A percentile compares a stretch with the other conserved stretches of the same genome.
These are phyloP conservation scores for Leptographium procerum DNA, from an alignment of 2,329 filamentous ascomycete species.

Conservation along the genomic window DNA sequence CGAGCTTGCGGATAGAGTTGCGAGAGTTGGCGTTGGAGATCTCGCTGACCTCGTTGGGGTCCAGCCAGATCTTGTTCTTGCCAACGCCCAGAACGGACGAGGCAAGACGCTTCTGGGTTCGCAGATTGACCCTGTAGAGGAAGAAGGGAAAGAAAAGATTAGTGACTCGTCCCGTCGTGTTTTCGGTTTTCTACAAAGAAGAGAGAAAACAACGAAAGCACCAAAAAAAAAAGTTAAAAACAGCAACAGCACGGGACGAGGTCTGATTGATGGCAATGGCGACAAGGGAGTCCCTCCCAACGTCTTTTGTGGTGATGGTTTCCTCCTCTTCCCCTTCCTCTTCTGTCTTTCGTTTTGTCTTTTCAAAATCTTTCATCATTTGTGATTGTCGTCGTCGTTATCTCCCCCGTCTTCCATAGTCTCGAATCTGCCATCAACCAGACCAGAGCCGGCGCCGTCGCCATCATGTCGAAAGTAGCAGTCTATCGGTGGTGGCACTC, in stretches of 20 bases:
- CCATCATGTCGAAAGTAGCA: background rate
- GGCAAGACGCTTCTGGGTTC: constrained; percentile 99
- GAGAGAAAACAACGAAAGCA: too few relatives aligned
- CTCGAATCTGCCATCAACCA: background rate
- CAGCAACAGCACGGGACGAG: background rate
- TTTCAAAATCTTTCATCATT: too few relatives aligned
- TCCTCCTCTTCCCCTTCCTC: too few relatives aligned
- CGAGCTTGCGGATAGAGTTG: constrained; percentile 99
- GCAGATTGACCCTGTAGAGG: constrained; percentile 87
- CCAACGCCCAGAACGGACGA: constrained; percentile 97
- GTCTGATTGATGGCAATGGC: background rate
- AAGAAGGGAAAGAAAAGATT: constrained; percentile 16
- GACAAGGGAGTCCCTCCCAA: too few relatives aligned
- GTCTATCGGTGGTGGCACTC: constrained; percentile 1
- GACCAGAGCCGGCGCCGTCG: background rate
- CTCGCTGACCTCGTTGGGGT: constrained; percentile 98
- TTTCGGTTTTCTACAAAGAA: too few relatives aligned
- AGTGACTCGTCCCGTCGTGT: too few relatives aligned
- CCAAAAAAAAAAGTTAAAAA: too few relatives aligned
- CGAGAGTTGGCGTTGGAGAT: constrained; percentile 99
- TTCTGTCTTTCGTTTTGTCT: too few relatives aligned
- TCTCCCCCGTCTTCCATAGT: background rate
- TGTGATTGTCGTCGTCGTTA: background rate
- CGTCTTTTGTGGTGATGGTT: too few relatives aligned
- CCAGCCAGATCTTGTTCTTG: constrained; percentile 99